Evolutionary conservation across 768 basidiomycete genomes (phyloP), one percentile per base, ranked within the genome.

Genomic region (Russula griseocarnosa): DNA sequence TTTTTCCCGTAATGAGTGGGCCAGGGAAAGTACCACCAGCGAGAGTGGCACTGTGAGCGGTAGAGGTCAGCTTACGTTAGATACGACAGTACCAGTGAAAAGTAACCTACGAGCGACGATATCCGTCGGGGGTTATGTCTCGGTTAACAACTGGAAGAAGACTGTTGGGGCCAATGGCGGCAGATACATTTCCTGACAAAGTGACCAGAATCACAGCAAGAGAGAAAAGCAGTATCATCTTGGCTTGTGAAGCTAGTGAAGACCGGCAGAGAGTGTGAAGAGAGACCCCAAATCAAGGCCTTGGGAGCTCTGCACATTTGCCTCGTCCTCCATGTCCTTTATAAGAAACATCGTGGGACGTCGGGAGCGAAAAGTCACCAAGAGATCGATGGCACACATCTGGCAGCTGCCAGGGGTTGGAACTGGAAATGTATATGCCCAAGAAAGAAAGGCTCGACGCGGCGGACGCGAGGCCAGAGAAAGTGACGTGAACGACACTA

Each of bases 1-100:
- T 84, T 20, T 74, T 71, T 14, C 73, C 49, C 32, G 9, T 3
- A 42, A 66, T 63, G 10, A 66, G 2, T 30, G 65, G 65, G 3
- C 65, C 61, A 8, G 65, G 65, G 16, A 66, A 63, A 1, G 5
- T 34, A 16, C 20, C 38, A 9, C 28, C 63, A 5, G 58, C 63
- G 22, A 65, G 63, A 20, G 24, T 16, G 22, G 58, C 38, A 36
- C 63, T 65, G 34, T 22, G 10, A 24, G 32, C 6, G 51, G 26
- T 7, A 47, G 32, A 36, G 10, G 26, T 61, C 14, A 49, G 24
- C 30, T n/a, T 10, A 26, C 28, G 28, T 16, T 26, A 5, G 28
- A n/a, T 18, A 40, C 5, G 7, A 16, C 36, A 14, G 22, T 9
- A 50, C 13, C 8, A 20, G 14, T 1, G 5, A 6, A 7, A 26